These are phyloP conservation scores for Astragalus membranaceus DNA, from an alignment of 306 rosid genomes.

Conservation along the genomic window DNA sequence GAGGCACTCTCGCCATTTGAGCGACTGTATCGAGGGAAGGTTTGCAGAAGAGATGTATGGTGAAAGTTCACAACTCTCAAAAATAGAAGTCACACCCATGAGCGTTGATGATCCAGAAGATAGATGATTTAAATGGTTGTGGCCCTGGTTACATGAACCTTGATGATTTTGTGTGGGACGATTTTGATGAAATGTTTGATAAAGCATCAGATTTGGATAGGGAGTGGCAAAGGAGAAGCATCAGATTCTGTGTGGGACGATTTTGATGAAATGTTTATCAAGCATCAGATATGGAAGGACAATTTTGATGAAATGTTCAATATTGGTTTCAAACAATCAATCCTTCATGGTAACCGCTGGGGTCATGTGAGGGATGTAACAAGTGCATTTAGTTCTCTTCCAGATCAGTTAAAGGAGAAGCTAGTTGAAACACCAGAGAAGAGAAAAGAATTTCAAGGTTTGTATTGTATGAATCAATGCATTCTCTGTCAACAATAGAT, in stretches of 20 bases:
- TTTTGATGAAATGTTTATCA: conserved; percentile 39
- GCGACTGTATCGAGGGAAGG: too few relatives aligned
- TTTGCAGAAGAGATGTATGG: conserved; percentile 66
- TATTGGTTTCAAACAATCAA: conserved; percentile 62
- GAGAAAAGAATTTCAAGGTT: conserved; percentile 35
- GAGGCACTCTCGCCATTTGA: too few relatives aligned
- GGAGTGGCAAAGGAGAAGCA: conserved; percentile 80
- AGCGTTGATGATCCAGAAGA: conserved; percentile 15
- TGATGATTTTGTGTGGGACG: conserved; percentile 37
- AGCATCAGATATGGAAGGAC: conserved; percentile 45
- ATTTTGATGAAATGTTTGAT: conserved; percentile 40
- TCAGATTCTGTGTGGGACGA: conserved; percentile 36
- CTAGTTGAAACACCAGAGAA: conserved; percentile 39
- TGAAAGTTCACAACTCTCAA: conserved; percentile 43
- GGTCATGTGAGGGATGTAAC: conserved; percentile 78
- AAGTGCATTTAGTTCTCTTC: conserved; percentile 63
- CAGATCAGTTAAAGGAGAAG: conserved; percentile 45
- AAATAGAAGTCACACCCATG: conserved; percentile 25
- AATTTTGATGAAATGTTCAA: too few relatives aligned
- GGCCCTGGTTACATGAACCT: conserved; percentile 26
- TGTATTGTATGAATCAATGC: conserved; percentile 49
- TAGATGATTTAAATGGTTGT: conserved; percentile 27
- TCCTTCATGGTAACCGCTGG: conserved; percentile 50
- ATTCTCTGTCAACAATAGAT: conserved; percentile 54
- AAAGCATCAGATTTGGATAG: conserved; percentile 44